Evolutionary conservation across 371 early-diverging fungal genomes (phyloP).

Genomic region (Haplosporangium sp.): DNA sequence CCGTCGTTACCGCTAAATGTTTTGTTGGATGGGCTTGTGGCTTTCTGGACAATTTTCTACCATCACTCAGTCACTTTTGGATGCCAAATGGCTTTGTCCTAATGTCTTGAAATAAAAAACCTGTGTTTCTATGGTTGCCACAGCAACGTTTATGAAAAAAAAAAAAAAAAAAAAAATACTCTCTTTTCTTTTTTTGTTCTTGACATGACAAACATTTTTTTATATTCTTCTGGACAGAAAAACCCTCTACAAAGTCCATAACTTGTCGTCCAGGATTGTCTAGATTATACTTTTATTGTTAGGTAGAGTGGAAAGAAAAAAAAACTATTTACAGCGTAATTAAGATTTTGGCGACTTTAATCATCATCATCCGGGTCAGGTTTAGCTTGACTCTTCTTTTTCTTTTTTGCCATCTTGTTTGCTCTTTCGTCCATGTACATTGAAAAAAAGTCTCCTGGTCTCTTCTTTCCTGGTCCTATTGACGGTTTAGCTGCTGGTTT

Average conservation of each 20-base stretch:
- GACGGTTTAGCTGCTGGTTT: conserved; percentile 6
- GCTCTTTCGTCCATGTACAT: conserved; percentile 67
- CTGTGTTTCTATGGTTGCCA: conserved; percentile 7
- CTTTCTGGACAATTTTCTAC: conserved; percentile 12
- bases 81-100: neutral
- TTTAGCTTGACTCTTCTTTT: conserved; percentile 49
- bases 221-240: too few relatives aligned
- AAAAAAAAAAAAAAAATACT: too few relatives aligned
- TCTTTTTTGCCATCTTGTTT: conserved; percentile 65
- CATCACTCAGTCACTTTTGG: neutral
- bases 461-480: conserved; percentile 22
- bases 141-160: neutral
- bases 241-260: too few relatives aligned
- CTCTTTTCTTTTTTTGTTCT: too few relatives aligned
- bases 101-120: conserved; percentile 22
- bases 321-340: neutral
- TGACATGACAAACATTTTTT: too few relatives aligned
- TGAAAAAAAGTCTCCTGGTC: conserved; percentile 65
- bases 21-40: conserved; percentile 9
- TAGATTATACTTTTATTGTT: too few relatives aligned
- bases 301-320: too few relatives aligned
- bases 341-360: neutral
- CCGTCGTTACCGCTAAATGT: conserved; percentile 14
- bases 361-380: conserved; percentile 36
- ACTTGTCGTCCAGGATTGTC: too few relatives aligned